phyloP scores from a whole-genome alignment of 1,139 yeast genomes.

The Pichia sp. region DNA sequence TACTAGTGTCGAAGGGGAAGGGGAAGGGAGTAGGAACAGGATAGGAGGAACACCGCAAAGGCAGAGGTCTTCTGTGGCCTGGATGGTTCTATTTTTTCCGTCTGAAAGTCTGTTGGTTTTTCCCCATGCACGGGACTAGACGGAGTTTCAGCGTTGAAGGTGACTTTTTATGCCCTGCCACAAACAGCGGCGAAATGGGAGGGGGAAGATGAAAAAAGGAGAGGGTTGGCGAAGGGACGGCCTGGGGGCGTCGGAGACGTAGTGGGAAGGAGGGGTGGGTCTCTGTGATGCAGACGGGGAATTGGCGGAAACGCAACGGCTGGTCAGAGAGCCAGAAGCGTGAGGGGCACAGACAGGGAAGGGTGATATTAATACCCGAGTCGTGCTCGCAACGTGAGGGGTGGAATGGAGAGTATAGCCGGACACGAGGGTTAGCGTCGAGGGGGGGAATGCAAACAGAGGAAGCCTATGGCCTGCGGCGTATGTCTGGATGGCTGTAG shows the following conservation, averaged over 20 bases:
- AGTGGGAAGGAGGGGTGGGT: no score
- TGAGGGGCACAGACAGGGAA: neutral
- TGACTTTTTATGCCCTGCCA: neutral
- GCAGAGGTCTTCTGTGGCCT: no score
- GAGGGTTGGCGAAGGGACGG: neutral
- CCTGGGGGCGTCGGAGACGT: no score
- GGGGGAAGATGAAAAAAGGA: neutral
- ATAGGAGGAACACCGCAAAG: no score
- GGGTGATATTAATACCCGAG: neutral
- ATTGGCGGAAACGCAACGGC: no score
- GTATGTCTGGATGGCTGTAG: no score
- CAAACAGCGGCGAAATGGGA: neutral
- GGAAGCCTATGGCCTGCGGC: no score
- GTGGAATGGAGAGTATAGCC: neutral
- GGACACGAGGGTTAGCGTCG: neutral
- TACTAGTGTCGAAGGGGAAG: no score
- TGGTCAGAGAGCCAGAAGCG: no score
- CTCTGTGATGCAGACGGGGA: no score
- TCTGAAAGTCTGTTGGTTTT: neutral
- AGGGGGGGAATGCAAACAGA: no score
- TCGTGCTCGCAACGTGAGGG: neutral
- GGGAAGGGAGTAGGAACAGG: neutral
- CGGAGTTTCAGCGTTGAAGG: neutral
- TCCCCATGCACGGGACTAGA: neutral
- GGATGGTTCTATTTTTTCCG: neutral